phyloP scores from a whole-genome alignment of 2,329 filamentous ascomycete species.

The Aspergillus caelatus region DNA sequence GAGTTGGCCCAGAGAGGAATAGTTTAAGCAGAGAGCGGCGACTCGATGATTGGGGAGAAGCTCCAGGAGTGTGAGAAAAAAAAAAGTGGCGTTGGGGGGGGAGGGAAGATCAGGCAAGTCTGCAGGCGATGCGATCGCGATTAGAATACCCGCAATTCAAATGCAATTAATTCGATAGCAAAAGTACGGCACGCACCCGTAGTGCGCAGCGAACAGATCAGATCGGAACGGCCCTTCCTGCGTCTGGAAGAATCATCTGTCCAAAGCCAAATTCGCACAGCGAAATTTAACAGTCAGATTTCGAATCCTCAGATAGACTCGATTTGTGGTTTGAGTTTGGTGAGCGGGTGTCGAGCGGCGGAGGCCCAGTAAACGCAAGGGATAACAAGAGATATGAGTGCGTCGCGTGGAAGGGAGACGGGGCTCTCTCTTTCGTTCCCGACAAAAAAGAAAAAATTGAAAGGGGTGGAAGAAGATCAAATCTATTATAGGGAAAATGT shows the following conservation, averaged over 20 bases:
- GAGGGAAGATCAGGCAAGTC: constrained; percentile 15
- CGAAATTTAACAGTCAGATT: constrained; percentile 19
- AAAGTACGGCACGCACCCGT: constrained; percentile 25
- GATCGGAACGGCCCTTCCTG: constrained; percentile 27
- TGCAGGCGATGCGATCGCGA: constrained; percentile 22
- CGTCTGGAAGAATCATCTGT: constrained; percentile 24
- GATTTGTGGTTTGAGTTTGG: constrained; percentile 22
- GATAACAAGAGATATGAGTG: constrained; percentile 27
- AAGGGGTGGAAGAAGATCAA: not conserved
- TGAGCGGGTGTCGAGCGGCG: constrained; percentile 27
- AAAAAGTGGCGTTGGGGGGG: constrained; percentile 20
- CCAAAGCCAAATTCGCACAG: constrained; percentile 18
- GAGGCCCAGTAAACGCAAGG: constrained; percentile 34
- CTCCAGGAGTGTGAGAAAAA: not conserved
- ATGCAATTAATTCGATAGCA: constrained; percentile 12
- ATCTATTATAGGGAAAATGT: not conserved
- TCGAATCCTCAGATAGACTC: constrained; percentile 20
- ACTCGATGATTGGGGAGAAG: constrained; percentile 6
- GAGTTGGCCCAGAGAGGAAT: not conserved
- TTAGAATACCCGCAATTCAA: constrained; percentile 19
- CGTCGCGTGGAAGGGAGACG: constrained; percentile 34
- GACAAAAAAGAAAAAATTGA: not conserved
- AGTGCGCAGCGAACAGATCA: constrained; percentile 31
- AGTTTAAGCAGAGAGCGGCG: constrained; percentile 7
- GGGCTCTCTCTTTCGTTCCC: constrained; percentile 4